Conservation (phyloP, 176 grass and related monocot species). For the Bolboschoenus planiculmis region DNA sequence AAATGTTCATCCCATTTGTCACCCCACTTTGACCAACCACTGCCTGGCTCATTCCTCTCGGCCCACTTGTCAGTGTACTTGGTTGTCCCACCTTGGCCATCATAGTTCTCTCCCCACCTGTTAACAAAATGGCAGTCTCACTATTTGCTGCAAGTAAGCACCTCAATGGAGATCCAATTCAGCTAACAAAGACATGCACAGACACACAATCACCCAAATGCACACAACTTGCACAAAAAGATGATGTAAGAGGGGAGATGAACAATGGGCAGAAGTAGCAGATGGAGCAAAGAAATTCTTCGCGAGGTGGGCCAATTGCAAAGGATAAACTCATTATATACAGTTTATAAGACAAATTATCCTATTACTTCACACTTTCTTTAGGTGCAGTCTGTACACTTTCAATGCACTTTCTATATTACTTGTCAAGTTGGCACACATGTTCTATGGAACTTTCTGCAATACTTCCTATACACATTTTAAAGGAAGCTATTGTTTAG, state of each 20-base stretch:
- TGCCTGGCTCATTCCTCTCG: constrained; percentile 46
- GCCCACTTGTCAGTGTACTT: constrained; percentile 99
- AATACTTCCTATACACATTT: neutral
- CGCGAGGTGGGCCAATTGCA: neutral
- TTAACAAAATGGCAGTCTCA: neutral
- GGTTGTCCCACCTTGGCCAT: constrained; percentile 54
- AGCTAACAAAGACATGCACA: too few species aligned
- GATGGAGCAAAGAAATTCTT: neutral
- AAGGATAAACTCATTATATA: neutral
- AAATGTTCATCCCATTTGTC: constrained; percentile 96
- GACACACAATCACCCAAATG: neutral
- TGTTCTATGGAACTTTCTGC: neutral
- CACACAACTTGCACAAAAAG: too few species aligned
- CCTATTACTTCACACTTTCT: neutral
- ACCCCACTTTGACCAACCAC: constrained; percentile 85
- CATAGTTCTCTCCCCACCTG: constrained; percentile 91
- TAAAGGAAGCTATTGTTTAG: neutral
- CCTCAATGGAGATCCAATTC: neutral
- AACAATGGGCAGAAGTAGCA: neutral
- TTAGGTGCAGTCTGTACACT: neutral
- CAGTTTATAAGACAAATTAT: neutral
- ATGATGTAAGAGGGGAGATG: neutral
- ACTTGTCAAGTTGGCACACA: neutral
- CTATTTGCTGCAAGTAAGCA: neutral
- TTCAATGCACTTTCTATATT: neutral